Conservation (phyloP, 495 filamentous ascomycete species). For the Cercophora newfieldiana region DNA sequence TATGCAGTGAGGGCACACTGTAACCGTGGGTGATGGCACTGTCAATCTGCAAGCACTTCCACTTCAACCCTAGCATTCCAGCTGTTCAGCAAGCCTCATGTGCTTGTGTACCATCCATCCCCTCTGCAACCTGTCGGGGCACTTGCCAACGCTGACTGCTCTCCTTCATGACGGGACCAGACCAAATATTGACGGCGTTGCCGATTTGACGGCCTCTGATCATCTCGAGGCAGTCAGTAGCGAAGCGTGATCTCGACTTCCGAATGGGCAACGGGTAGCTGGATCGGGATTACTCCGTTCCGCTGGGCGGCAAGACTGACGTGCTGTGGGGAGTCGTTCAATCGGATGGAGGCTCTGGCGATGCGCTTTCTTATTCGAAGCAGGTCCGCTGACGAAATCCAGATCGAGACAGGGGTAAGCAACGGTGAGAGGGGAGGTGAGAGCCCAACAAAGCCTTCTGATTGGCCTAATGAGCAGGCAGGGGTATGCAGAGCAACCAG, state of each 20-base stretch:
- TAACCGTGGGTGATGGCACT: conserved; percentile 8
- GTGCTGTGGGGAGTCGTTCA: conserved; percentile 4
- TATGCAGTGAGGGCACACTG: not conserved
- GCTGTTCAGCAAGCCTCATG: not conserved
- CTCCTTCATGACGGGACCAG: too few species aligned
- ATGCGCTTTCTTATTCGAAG: conserved; percentile 9
- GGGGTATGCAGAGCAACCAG: conserved; percentile 1
- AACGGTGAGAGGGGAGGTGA: conserved; percentile 11
- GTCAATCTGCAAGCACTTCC: conserved; percentile 20
- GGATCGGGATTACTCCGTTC: not conserved
- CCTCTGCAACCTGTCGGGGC: not conserved
- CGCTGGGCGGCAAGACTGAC: conserved; percentile 9
- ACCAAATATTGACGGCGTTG: not conserved
- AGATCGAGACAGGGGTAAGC: not conserved
- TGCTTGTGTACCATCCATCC: not conserved
- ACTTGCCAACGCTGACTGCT: not conserved
- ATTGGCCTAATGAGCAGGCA: not conserved
- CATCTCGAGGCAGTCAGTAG: too few species aligned
- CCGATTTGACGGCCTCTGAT: conserved; percentile 16
- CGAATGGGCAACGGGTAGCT: not conserved
- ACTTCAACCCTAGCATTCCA: not conserved
- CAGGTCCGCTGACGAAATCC: conserved; percentile 16
- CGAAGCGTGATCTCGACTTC: not conserved
- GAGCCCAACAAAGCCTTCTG: not conserved
- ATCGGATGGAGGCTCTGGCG: conserved; percentile 4